A percentile compares a stretch with the other conserved stretches of the same genome.
These are phyloP conservation scores for Thuja plicata DNA, from an alignment of 83 land plant species.

Conservation along the genomic window DNA sequence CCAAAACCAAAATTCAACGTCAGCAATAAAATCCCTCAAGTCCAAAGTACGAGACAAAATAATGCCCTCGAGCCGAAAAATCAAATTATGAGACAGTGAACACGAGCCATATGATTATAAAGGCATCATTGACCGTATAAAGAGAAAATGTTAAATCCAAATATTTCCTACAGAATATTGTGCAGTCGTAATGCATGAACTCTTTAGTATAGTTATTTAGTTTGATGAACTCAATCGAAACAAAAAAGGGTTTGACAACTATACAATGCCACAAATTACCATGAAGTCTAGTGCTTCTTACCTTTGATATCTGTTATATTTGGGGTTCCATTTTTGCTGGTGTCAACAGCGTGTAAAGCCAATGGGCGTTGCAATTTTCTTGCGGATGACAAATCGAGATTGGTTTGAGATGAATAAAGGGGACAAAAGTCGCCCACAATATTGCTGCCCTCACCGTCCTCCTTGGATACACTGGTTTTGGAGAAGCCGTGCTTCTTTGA, in stretches of 20 bases:
- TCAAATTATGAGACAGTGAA: background rate
- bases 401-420: background rate
- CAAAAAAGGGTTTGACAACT: background rate
- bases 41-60: background rate
- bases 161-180: background rate
- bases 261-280: background rate
- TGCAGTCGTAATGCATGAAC: background rate
- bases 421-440: constrained; percentile 10
- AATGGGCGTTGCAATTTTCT: background rate
- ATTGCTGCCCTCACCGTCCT: background rate
- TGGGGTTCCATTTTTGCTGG: background rate
- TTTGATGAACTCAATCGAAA: background rate
- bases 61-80: background rate
- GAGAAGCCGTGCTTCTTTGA: background rate
- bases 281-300: background rate
- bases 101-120: background rate
- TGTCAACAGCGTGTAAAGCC: background rate
- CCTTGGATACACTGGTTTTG: background rate
- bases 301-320: background rate
- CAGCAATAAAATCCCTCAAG: background rate
- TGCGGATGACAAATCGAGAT: background rate
- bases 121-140: background rate
- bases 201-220: background rate
- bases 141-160: background rate
- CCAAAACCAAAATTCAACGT: too few relatives aligned